Percentiles rank a stretch among this genome's conserved stretches.
phyloP scores from a whole-genome alignment of 2,329 filamentous ascomycete genomes.

The Bipolaris cookei region DNA sequence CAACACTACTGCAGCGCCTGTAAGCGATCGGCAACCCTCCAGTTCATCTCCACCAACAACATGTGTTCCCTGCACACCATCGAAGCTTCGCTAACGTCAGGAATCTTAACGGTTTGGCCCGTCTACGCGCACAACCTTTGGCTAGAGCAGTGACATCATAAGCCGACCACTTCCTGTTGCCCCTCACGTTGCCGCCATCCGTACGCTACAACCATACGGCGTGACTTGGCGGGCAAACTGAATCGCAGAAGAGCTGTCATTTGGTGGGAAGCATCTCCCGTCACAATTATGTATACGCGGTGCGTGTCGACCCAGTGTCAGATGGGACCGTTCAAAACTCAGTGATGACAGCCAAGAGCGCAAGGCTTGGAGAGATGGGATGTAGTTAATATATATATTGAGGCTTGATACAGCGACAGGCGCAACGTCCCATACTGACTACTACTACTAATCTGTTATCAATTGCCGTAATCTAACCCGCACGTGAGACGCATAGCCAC shows the following conservation, averaged over 20 bases:
- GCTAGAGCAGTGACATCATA: constrained; percentile 27
- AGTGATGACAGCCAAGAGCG: neutral
- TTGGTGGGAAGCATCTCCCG: constrained; percentile 15
- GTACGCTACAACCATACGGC: constrained; percentile 6
- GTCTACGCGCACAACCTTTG: constrained; percentile 1
- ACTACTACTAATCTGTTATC: neutral
- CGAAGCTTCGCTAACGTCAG: constrained; percentile 13
- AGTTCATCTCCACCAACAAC: constrained; percentile 21
- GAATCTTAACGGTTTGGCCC: constrained; percentile 15
- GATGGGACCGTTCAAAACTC: constrained; percentile 12
- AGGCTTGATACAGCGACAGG: neutral
- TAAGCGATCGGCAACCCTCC: constrained; percentile 16
- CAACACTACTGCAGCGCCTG: neutral
- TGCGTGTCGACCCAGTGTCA: constrained; percentile 10
- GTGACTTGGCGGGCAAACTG: constrained; percentile 9
- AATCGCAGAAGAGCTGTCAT: constrained; percentile 5
- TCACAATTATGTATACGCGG: constrained; percentile 8
- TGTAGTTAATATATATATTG: neutral
- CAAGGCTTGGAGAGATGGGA: neutral
- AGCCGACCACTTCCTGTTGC: constrained; percentile 4
- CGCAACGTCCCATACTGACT: neutral
- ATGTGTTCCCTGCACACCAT: constrained; percentile 19
- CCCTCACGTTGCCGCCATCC: constrained; percentile 18
- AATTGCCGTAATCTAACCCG: neutral
- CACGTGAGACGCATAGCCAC: neutral